These are phyloP conservation scores for Arthrinium phaeospermum DNA, from an alignment of 2,329 filamentous ascomycete genomes.

Conservation along the genomic window DNA sequence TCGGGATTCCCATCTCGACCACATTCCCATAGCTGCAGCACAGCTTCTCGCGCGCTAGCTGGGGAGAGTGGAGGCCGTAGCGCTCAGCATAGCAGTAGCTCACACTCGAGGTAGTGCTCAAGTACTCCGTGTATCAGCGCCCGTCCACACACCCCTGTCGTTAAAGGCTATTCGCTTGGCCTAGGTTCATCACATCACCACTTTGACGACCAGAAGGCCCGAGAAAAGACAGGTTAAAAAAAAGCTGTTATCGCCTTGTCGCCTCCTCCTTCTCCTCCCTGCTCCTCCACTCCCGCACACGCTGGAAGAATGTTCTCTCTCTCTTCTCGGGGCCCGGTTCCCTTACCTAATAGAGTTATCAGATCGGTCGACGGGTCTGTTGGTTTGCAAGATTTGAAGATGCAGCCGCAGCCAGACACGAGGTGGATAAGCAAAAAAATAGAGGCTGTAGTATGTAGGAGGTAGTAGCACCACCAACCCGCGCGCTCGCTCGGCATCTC, in stretches of 20 bases:
- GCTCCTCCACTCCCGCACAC: not conserved
- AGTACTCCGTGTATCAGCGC: not conserved
- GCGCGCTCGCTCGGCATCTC: not conserved
- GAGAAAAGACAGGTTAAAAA: not conserved
- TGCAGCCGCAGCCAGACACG: not conserved
- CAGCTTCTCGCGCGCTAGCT: not conserved
- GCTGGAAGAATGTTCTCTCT: not conserved
- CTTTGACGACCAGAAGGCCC: conserved; percentile 6
- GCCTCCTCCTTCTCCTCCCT: not conserved
- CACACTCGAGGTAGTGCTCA: not conserved
- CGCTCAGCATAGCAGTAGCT: not conserved
- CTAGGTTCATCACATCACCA: conserved; percentile 6
- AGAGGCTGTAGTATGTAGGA: not conserved
- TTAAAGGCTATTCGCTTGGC: not conserved
- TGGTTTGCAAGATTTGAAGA: not conserved
- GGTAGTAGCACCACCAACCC: not conserved
- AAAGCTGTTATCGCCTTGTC: not conserved
- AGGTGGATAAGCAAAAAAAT: conserved; percentile 2
- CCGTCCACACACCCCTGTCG: not conserved
- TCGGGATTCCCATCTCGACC: conserved; percentile 6
- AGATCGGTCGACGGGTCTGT: not conserved
- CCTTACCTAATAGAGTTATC: not conserved
- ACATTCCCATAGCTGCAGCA: conserved; percentile 13
- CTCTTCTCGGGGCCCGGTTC: not conserved
- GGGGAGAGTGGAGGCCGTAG: not conserved